These are phyloP conservation scores for Syncephalis fuscata DNA, from an alignment of 371 early-diverging fungal genomes.

Conservation along the genomic window DNA sequence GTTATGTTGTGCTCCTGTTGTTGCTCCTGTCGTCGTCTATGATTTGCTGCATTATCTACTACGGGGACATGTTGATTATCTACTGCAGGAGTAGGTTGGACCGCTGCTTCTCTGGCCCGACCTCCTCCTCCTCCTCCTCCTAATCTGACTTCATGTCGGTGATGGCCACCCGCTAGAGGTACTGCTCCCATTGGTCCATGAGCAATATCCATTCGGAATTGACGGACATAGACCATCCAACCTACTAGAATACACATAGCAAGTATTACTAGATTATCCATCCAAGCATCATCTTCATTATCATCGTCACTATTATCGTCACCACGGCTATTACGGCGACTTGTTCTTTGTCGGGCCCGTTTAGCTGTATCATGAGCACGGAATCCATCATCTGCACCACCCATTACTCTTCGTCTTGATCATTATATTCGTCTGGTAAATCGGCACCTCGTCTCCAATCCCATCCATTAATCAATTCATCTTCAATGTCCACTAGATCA, in stretches of 20 bases:
- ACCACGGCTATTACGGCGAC: conserved; percentile 5
- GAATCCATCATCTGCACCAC: neutral
- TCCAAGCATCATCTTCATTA: conserved; percentile 16
- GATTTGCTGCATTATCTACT: too few species aligned
- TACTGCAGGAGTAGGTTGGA: too few species aligned
- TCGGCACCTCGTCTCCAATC: too few species aligned
- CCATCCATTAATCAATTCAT: neutral
- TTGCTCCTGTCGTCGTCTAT: too few species aligned
- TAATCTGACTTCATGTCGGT: too few species aligned
- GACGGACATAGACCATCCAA: conserved; percentile 41
- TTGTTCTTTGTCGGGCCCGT: conserved; percentile 1
- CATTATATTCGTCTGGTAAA: too few species aligned
- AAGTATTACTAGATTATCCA: conserved; percentile 35
- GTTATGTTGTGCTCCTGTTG: too few species aligned
- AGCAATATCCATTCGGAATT: conserved; percentile 18
- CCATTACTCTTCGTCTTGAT: too few species aligned
- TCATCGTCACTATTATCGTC: conserved; percentile 8
- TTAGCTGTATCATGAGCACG: neutral
- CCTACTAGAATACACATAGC: conserved; percentile 34
- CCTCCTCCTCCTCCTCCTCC: too few species aligned
- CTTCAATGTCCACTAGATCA: neutral
- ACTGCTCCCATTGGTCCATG: conserved; percentile 16
- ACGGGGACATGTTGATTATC: too few species aligned
- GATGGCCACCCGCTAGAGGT: too few species aligned
- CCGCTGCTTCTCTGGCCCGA: too few species aligned